Evolutionary conservation across 805 yeast species (phyloP), one percentile per base, ranked within the genome.

Genomic region (Pichia heedii): DNA sequence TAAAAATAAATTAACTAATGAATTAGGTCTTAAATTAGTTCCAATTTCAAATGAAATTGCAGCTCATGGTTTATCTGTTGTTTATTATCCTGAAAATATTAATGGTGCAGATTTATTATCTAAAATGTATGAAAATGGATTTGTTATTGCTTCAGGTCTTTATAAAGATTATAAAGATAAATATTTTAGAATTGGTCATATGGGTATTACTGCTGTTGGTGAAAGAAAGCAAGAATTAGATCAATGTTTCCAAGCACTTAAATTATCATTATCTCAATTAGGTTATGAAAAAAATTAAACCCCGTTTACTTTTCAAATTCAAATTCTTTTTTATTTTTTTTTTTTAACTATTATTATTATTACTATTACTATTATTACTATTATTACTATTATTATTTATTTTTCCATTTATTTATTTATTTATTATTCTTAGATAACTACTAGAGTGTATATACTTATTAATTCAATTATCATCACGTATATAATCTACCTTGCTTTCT

Each of bases 121-220:
- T 37, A 62, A 70, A 37, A 64, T 85, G 50, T 76, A 79, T 48
- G 63, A 70, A 41, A 75, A 77, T 53, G 89, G 88, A 18, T 76
- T 84, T 56, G 76, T 81, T 21, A 74, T 89, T 39, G 96, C 97
- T 37, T 94, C 93, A 40, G 97, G 97, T 46, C 82, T 89, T 51
- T 90, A 84, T 67, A 80, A 77, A 63, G 86, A 79, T 21, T 77
- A 87, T 55, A 81, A 77, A 38, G 74, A 83, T 46, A 80, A 82
- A 62, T 89, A 89, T 68, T 85, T 90, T 70, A 77, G 97, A 65
- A 79, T 89, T 47, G 97, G 97, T 30, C 97, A 89, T 67, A 90
- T 90, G 97, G 96, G 97, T 50, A 80, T 78, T 46, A 74, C 88
- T 38, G 84, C 81, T 12, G 66, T 76, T 46, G 77, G 79, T 52